A percentile compares a stretch with the other conserved stretches of the same genome.
phyloP scores from a whole-genome alignment of 140 eudicot species.

The Ambrosia hybrid region DNA sequence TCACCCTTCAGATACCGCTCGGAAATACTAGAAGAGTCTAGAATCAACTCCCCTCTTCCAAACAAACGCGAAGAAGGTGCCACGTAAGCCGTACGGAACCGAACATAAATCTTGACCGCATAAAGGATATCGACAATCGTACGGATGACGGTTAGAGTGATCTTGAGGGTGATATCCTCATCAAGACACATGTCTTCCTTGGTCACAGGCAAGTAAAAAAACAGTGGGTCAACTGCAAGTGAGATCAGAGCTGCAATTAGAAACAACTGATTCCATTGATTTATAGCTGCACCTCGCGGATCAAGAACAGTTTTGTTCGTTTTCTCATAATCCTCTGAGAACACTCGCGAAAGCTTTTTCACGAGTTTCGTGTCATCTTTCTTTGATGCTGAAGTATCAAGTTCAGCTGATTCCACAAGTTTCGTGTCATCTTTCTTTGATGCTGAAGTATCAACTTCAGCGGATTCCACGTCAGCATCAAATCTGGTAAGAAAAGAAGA shows the following conservation, averaged over 20 bases:
- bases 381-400: no score
- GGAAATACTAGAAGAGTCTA: conserved; percentile 68
- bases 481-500: conserved; percentile 23
- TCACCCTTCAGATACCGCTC: conserved; percentile 49
- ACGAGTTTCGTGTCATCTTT: not conserved
- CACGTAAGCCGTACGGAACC: conserved; percentile 80
- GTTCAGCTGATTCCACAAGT: conserved; percentile 31
- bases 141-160: conserved; percentile 54
- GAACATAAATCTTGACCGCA: conserved; percentile 53
- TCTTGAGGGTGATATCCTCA: conserved; percentile 47
- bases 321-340: conserved; percentile 66
- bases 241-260: conserved; percentile 57
- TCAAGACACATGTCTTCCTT: conserved; percentile 48
- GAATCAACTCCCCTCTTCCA: conserved; percentile 90
- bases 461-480: conserved; percentile 42
- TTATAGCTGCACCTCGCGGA: conserved; percentile 54
- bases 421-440: not conserved
- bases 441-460: not conserved
- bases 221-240: conserved; percentile 76
- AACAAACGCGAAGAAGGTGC: conserved; percentile 91
- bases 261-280: conserved; percentile 62
- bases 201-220: conserved; percentile 72
- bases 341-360: conserved; percentile 69
- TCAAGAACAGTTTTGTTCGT: conserved; percentile 52
- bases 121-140: conserved; percentile 60